A percentile compares a stretch with the other conserved stretches of the same genome.
Conservation (phyloP, 2,329 filamentous ascomycete genomes). For the Sclerotinia trifoliorum region DNA sequence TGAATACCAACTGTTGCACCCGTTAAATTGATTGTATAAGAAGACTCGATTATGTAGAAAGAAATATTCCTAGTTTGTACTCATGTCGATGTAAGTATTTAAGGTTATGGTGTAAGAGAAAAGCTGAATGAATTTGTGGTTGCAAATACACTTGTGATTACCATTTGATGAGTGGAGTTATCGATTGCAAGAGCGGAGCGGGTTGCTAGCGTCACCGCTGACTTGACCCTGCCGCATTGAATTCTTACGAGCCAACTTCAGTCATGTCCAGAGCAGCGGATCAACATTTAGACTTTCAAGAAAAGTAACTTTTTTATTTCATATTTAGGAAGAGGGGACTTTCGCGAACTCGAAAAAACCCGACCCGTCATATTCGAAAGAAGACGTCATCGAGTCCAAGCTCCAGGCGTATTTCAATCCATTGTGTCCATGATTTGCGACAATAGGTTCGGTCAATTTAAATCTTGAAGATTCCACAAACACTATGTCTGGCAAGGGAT, state of each 20-base stretch:
- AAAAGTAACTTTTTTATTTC: not conserved
- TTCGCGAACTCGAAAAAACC: not conserved
- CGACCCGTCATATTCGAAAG: not conserved
- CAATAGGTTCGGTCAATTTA: not conserved
- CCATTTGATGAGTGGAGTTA: not conserved
- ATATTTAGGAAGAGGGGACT: not conserved
- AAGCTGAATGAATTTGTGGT: not conserved
- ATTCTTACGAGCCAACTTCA: not conserved
- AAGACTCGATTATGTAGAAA: too few species aligned
- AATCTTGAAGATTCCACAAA: slow-evolving; percentile 1
- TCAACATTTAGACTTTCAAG: not conserved
- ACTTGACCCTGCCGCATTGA: not conserved
- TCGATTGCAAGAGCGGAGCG: not conserved
- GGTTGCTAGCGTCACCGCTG: not conserved
- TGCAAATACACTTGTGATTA: not conserved
- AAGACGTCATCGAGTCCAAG: not conserved
- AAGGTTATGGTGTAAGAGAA: not conserved
- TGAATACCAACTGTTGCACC: not conserved
- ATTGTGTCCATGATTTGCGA: slow-evolving; percentile 6
- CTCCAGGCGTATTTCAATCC: not conserved
- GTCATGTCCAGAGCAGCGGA: not conserved
- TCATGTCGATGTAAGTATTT: not conserved
- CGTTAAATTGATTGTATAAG: not conserved
- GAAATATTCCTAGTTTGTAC: not conserved
- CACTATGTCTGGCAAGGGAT: slow-evolving; percentile 40